Evolutionary conservation across 305 asterid species (phyloP).

Genomic region (Solanum hybrid): DNA sequence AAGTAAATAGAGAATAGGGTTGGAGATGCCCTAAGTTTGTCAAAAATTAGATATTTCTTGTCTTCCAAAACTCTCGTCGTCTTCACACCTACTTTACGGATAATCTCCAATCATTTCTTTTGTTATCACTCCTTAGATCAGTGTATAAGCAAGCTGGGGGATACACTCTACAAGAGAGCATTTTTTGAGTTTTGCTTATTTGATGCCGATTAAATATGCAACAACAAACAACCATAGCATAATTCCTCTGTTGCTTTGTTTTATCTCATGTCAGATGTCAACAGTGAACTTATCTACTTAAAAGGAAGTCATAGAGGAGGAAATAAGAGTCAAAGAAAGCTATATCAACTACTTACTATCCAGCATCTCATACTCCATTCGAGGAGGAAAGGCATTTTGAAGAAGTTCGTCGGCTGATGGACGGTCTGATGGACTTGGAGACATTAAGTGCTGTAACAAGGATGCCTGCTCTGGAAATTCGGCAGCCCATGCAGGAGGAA

Average conservation of each 20-base stretch:
- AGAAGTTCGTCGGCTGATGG: slow-evolving; percentile 95
- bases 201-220: not conserved
- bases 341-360: slow-evolving; percentile 56
- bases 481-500: slow-evolving; percentile 69
- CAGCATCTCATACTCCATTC: slow-evolving; percentile 78
- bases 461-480: slow-evolving; percentile 87
- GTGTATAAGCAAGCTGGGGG: not conserved
- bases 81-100: not conserved
- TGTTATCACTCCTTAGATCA: not conserved
- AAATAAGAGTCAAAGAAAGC: not conserved
- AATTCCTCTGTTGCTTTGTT: not conserved
- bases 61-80: not conserved
- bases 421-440: slow-evolving; percentile 87
- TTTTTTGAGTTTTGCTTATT: not conserved
- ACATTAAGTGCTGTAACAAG: slow-evolving; percentile 62
- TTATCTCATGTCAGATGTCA: not conserved
- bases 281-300: not conserved
- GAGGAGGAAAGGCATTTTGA: slow-evolving; percentile 85
- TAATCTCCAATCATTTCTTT: not conserved
- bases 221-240: not conserved
- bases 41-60: not conserved
- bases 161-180: not conserved
- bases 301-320: not conserved
- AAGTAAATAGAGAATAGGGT: not conserved
- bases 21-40: not conserved